phyloP scores from a whole-genome alignment of 352 stramenopile species.

The Globisporangium nodosum region DNA sequence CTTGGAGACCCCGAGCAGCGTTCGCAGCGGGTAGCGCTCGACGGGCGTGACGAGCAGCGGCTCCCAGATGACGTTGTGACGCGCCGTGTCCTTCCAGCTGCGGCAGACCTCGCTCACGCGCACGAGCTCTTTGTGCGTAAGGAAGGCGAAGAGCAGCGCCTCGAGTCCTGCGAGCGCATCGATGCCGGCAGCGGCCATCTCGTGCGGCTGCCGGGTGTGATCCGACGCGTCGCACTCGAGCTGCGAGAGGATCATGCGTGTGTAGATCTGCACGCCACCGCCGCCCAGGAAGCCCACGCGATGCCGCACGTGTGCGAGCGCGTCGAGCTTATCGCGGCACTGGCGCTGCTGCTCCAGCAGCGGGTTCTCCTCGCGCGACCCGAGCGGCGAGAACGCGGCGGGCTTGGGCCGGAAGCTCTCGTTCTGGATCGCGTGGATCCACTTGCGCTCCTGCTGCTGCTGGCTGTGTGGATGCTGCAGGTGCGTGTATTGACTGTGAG shows the following conservation, averaged over 20 bases:
- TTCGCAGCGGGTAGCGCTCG: constrained; percentile 59
- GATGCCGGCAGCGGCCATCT: constrained; percentile 23
- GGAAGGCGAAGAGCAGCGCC: constrained; percentile 56
- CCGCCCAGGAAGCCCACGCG: constrained; percentile 35
- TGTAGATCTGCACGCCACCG: constrained; percentile 43
- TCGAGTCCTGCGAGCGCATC: constrained; percentile 49
- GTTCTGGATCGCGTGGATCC: constrained; percentile 47
- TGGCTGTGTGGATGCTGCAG: not conserved
- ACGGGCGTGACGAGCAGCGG: constrained; percentile 47
- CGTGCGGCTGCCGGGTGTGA: not conserved
- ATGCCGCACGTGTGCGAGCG: constrained; percentile 38
- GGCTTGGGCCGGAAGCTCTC: constrained; percentile 55
- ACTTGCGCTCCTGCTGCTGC: constrained; percentile 9
- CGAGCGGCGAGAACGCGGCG: constrained; percentile 58
- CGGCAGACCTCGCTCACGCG: constrained; percentile 41
- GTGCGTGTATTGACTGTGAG: not conserved
- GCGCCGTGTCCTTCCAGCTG: constrained; percentile 44
- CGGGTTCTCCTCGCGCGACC: constrained; percentile 46
- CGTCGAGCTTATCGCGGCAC: constrained; percentile 55
- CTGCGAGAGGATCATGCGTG: constrained; percentile 48
- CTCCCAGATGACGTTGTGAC: constrained; percentile 65
- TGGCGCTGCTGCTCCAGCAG: constrained; percentile 47
- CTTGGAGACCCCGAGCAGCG: constrained; percentile 36
- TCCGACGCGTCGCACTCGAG: constrained; percentile 15
- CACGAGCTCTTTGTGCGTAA: constrained; percentile 41